These are phyloP conservation scores for Cudoniella acicularis DNA, from an alignment of 495 filamentous ascomycete genomes.

Conservation along the genomic window DNA sequence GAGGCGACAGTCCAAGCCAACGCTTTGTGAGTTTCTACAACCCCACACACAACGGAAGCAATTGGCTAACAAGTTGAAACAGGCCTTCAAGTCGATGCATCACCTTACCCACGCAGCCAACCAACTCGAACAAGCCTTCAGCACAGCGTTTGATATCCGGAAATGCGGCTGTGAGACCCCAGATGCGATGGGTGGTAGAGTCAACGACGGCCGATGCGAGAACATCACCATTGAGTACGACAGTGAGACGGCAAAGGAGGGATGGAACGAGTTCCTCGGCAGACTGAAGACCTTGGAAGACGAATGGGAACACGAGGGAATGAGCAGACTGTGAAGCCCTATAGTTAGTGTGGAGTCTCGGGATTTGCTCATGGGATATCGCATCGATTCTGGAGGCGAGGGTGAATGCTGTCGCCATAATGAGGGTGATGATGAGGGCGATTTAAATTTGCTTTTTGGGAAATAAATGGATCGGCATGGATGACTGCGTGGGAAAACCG, in stretches of 20 bases:
- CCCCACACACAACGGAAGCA: not conserved
- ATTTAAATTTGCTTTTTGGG: not conserved
- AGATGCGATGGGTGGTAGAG: constrained; percentile 16
- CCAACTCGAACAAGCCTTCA: constrained; percentile 15
- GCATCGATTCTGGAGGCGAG: not conserved
- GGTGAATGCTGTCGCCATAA: not conserved
- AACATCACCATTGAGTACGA: constrained; percentile 22
- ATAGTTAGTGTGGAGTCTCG: not conserved
- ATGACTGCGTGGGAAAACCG: not conserved
- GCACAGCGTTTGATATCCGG: constrained; percentile 1
- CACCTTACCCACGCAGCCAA: constrained; percentile 21
- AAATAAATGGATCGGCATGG: not conserved
- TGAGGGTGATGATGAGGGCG: not conserved
- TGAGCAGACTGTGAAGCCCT: constrained; percentile 5
- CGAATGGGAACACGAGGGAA: constrained; percentile 15
- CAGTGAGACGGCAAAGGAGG: constrained; percentile 6
- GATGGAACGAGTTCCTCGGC: constrained; percentile 13
- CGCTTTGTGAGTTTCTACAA: constrained; percentile 14
- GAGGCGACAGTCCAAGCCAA: constrained; percentile 10
- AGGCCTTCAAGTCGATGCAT: constrained; percentile 21
- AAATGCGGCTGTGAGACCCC: constrained; percentile 12
- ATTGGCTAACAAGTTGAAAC: not conserved
- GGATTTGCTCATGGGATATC: not conserved
- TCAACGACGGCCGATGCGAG: constrained; percentile 18
- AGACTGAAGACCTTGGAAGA: constrained; percentile 14